phyloP scores from a whole-genome alignment of 2,329 filamentous ascomycete species.

The Claviceps quebecensis region DNA sequence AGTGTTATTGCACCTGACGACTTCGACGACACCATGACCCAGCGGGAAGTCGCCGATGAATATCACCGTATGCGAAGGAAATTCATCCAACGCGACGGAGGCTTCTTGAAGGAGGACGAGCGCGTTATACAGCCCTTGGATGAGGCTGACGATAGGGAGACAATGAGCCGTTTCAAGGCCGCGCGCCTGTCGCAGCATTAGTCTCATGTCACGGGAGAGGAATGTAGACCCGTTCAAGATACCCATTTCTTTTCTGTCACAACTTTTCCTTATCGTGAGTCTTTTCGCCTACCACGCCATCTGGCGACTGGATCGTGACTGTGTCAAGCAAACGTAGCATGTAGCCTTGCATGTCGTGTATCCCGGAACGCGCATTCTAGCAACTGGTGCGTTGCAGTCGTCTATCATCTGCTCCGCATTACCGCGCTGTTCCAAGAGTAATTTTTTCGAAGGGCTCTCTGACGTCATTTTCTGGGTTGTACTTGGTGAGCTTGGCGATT shows the following conservation, averaged over 20 bases:
- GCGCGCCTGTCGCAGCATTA: conserved; percentile 46
- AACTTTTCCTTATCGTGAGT: neutral
- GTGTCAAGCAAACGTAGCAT: conserved; percentile 6
- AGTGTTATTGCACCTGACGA: conserved; percentile 38
- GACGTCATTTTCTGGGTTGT: conserved; percentile 28
- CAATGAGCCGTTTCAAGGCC: conserved; percentile 61
- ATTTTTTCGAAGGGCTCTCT: conserved; percentile 43
- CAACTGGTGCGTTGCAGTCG: conserved; percentile 39
- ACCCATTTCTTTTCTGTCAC: neutral
- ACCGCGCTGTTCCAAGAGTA: conserved; percentile 42
- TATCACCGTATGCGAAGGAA: conserved; percentile 73
- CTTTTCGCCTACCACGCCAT: too few species aligned
- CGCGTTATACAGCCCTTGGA: conserved; percentile 52
- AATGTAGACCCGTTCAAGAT: neutral
- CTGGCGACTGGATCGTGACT: neutral
- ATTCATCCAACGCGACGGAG: conserved; percentile 71
- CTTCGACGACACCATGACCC: conserved; percentile 53
- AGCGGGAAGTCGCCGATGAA: conserved; percentile 66
- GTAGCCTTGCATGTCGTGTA: neutral
- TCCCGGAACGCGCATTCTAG: conserved; percentile 25
- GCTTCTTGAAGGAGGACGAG: conserved; percentile 62
- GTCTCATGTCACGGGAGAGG: neutral
- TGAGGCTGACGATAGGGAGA: conserved; percentile 50
- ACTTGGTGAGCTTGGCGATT: conserved; percentile 38
- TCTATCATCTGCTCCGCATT: conserved; percentile 37